phyloP scores from a whole-genome alignment of 2,329 filamentous ascomycete species.

The Myriosclerotinia scirpicola region DNA sequence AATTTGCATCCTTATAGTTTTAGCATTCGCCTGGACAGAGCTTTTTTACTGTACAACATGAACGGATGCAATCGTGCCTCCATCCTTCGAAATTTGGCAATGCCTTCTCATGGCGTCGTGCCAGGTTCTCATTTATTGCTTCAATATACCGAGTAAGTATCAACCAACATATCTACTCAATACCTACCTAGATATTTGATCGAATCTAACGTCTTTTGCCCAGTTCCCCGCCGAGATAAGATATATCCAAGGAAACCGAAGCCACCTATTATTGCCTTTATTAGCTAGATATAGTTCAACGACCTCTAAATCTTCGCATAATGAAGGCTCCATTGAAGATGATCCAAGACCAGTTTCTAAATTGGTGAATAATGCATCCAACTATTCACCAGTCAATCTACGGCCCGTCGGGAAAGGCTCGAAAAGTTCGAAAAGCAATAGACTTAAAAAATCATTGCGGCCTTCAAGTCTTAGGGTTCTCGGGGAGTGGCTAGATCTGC shows the following conservation, averaged over 20 bases:
- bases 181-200: background rate
- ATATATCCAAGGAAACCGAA: background rate
- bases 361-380: background rate
- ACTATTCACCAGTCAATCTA: background rate
- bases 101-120: conserved; percentile 26
- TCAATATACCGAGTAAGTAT: conserved; percentile 10
- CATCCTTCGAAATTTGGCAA: conserved; percentile 35
- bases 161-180: background rate
- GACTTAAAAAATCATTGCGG: conserved; percentile 3
- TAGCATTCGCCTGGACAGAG: conserved; percentile 1
- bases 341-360: background rate
- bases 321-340: background rate
- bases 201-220: conserved; percentile 2
- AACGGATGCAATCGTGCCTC: conserved; percentile 41
- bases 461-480: conserved; percentile 22
- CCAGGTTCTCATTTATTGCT: conserved; percentile 8
- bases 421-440: background rate
- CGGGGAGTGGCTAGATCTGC: conserved; percentile 29
- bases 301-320: background rate
- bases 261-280: background rate
- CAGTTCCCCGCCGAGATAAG: conserved; percentile 2
- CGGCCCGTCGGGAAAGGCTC: background rate
- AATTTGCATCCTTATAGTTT: conserved; percentile 10
- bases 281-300: background rate
- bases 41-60: conserved; percentile 23